Conservation (phyloP, 805 yeast genomes). For the Candida mattraensis region DNA sequence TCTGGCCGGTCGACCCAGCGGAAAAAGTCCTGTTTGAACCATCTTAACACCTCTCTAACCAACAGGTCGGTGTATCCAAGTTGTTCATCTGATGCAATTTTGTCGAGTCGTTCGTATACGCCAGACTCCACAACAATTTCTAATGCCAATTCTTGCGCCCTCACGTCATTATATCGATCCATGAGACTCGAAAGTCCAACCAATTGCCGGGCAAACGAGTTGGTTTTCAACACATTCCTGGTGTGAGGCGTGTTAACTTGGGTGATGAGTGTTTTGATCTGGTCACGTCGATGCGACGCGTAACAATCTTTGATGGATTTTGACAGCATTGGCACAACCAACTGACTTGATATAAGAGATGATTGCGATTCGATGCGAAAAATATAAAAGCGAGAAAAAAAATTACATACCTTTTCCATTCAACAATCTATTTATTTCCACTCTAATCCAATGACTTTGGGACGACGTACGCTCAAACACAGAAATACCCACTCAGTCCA, state of each 20-base stretch:
- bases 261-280: no score
- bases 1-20: slow-evolving; percentile 76
- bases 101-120: slow-evolving; percentile 51
- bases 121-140: slow-evolving; percentile 61
- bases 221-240: no score
- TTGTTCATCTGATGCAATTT: slow-evolving; percentile 6
- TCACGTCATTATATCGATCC: slow-evolving; percentile 42
- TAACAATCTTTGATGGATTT: no score
- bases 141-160: slow-evolving; percentile 54
- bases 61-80: slow-evolving; percentile 55
- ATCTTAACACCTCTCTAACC: slow-evolving; percentile 55
- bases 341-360: no score
- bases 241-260: no score
- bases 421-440: slow-evolving; percentile 1
- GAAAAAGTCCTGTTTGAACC: slow-evolving; percentile 81
- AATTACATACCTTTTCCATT: neutral
- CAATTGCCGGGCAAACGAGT: slow-evolving; percentile 16
- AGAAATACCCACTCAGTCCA: slow-evolving; percentile 28
- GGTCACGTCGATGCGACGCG: no score
- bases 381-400: no score
- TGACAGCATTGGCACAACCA: no score
- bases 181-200: slow-evolving; percentile 14
- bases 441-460: no score
- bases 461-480: no score
- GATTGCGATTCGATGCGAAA: no score